A percentile compares a stretch with the other conserved stretches of the same genome.
Evolutionary conservation across 2,329 filamentous ascomycete genomes (phyloP).

Genomic region (Aspergillus fumigatus): DNA sequence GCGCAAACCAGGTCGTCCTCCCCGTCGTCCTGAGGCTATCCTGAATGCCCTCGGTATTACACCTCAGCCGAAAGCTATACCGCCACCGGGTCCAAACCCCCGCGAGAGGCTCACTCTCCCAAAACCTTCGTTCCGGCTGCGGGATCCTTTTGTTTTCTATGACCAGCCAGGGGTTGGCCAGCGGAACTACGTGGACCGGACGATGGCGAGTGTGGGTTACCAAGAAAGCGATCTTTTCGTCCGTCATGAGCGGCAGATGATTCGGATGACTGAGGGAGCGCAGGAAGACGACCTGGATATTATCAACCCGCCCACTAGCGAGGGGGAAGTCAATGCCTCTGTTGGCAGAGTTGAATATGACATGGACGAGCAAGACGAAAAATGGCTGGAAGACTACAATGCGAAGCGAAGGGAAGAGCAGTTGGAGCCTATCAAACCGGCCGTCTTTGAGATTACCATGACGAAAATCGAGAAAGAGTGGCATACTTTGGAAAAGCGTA

Average conservation of each 20-base stretch:
- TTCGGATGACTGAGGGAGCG: slow-evolving; percentile 58
- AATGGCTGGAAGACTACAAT: slow-evolving; percentile 88
- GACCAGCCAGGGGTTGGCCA: slow-evolving; percentile 83
- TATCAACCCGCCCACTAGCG: slow-evolving; percentile 50
- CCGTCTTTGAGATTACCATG: slow-evolving; percentile 95
- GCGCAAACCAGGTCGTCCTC: slow-evolving; percentile 60
- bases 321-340: slow-evolving; percentile 54
- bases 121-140: slow-evolving; percentile 44
- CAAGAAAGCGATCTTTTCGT: slow-evolving; percentile 90
- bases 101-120: slow-evolving; percentile 47
- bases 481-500: slow-evolving; percentile 91
- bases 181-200: slow-evolving; percentile 88
- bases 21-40: slow-evolving; percentile 59
- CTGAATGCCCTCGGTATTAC: slow-evolving; percentile 57
- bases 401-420: slow-evolving; percentile 66
- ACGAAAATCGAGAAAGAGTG: slow-evolving; percentile 99
- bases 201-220: slow-evolving; percentile 93
- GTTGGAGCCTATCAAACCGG: slow-evolving; percentile 79
- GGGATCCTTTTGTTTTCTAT: slow-evolving; percentile 46
- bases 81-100: slow-evolving; percentile 47
- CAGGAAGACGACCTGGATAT: slow-evolving; percentile 62
- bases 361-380: slow-evolving; percentile 98
- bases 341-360: slow-evolving; percentile 93
- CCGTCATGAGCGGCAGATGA: slow-evolving; percentile 67
- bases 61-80: slow-evolving; percentile 49